Base-by-base conservation (phyloP, 1,139 yeast genomes). In the Kodamaea plutei region DNA sequence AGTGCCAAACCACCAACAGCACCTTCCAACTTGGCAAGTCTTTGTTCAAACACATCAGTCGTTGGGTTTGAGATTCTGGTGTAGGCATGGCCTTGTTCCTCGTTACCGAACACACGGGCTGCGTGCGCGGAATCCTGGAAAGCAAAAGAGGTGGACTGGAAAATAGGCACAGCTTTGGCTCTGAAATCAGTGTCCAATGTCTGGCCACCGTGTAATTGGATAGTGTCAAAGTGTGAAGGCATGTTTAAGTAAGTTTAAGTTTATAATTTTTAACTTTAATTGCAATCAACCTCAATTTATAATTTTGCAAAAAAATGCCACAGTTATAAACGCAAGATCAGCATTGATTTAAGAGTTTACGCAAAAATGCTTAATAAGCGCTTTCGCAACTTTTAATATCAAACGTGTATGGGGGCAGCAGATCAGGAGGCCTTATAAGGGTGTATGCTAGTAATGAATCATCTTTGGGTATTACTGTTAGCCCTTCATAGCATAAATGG, bases 121-220 rank as follows among this genome's bases (percentile, higher is more conserved):
- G 96, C 98, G 48, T 89, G 91, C 55, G 84, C 76, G 18, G 96
- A 85, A 57, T 84, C 79, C 41, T 83, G 74, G 61, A 91, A 91
- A 26, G 80, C 93, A 52, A 75, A 91, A 8, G 97, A 89, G 4
- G 84, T 69, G n/a, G 88, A 71, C 31, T 91, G 83, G 56, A 84
- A 88, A 53, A 91, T 84, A 38, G 97, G 96, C 22, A 85, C 89
- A 8, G 97, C 96, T 58, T 96, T 76, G 34, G 96, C 76, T 31
- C 61, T 53, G 63, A 73, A 75, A 43, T 70, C 65, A 4, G 12
- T 14, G 18, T 34, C 37, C 25, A 35, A 35, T 51, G 77, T 80
- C 56, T 81, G 89, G 40, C 97, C 98, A 36, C 96, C 96, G 61
- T 91, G 97, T 48, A 91, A 75, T 68, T 89, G 96, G 44, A 84